phyloP scores from a whole-genome alignment of 129 eudicot species.

The Tanacetum coccineum region DNA sequence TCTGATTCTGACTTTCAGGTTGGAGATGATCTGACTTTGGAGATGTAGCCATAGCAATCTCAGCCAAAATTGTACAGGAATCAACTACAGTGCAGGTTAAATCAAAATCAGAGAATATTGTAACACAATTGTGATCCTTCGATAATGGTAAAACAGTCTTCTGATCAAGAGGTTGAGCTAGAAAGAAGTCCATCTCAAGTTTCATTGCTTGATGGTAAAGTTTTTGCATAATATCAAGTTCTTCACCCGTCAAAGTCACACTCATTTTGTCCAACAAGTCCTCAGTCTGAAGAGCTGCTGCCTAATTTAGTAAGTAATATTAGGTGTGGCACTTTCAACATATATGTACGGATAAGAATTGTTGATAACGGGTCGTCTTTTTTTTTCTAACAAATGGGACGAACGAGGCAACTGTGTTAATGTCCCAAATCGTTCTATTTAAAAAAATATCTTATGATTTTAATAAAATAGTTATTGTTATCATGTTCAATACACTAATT shows the following conservation, averaged over 20 bases:
- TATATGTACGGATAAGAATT: too few relatives aligned
- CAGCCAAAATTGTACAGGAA: slow-evolving; percentile 85
- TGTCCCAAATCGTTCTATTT: too few relatives aligned
- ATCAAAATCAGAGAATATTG: slow-evolving; percentile 85
- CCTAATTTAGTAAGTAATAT: slow-evolving; percentile 32
- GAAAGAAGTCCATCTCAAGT: slow-evolving; percentile 68
- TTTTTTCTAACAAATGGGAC: too few relatives aligned
- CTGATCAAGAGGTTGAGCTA: slow-evolving; percentile 64
- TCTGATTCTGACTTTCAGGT: slow-evolving; percentile 37
- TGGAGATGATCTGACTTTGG: slow-evolving; percentile 50
- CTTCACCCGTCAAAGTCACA: slow-evolving; percentile 76
- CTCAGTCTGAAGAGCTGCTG: slow-evolving; percentile 63
- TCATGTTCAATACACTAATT: too few relatives aligned
- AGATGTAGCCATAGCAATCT: slow-evolving; percentile 59
- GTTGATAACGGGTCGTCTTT: too few relatives aligned
- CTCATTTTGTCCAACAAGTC: slow-evolving; percentile 78
- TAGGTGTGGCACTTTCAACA: not conserved
- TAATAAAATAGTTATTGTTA: too few relatives aligned
- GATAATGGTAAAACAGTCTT: slow-evolving; percentile 57
- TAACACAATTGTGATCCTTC: slow-evolving; percentile 37
- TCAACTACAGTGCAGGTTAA: slow-evolving; percentile 88
- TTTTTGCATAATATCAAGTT: slow-evolving; percentile 65
- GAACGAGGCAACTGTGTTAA: too few relatives aligned
- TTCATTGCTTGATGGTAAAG: slow-evolving; percentile 85
- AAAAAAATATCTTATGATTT: too few relatives aligned